phyloP scores from a whole-genome alignment of 805 yeast genomes.

The Starmera quercuum region DNA sequence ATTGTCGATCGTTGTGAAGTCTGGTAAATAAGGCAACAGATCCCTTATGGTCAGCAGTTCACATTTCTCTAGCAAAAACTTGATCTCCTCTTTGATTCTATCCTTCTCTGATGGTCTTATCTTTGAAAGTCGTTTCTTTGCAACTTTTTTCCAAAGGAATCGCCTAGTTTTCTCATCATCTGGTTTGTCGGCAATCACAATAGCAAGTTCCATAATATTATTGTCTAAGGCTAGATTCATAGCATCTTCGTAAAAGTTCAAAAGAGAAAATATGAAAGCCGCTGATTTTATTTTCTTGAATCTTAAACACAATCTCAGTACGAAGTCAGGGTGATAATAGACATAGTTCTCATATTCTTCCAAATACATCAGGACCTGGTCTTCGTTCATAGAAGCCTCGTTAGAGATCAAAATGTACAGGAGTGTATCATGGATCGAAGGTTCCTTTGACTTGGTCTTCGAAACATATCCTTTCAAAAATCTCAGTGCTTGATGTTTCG shows the following conservation, averaged over 20 bases:
- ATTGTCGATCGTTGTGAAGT: conserved; percentile 71
- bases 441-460: conserved; percentile 33
- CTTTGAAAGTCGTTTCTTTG: conserved; percentile 21
- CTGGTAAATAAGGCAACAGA: conserved; percentile 77
- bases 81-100: conserved; percentile 20
- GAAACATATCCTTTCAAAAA: conserved; percentile 52
- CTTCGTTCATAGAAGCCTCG: conserved; percentile 30
- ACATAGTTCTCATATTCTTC: conserved; percentile 32
- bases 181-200: conserved; percentile 48
- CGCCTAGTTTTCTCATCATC: conserved; percentile 49
- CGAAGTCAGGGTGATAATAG: conserved; percentile 62
- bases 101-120: conserved; percentile 21
- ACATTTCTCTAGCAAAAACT: conserved; percentile 34
- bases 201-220: conserved; percentile 51
- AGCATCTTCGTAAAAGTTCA: conserved; percentile 74
- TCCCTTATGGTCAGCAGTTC: conserved; percentile 66
- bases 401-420: conserved; percentile 53
- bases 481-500: conserved; percentile 56
- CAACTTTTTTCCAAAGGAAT: conserved; percentile 64
- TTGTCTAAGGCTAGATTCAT: conserved; percentile 62
- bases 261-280: conserved; percentile 58
- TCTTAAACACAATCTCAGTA: conserved; percentile 64
- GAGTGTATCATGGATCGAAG: conserved; percentile 60
- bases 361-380: conserved; percentile 41
- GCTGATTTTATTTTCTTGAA: conserved; percentile 57